Evolutionary conservation across 805 yeast genomes (phyloP).

Genomic region (Candida morakotiae): DNA sequence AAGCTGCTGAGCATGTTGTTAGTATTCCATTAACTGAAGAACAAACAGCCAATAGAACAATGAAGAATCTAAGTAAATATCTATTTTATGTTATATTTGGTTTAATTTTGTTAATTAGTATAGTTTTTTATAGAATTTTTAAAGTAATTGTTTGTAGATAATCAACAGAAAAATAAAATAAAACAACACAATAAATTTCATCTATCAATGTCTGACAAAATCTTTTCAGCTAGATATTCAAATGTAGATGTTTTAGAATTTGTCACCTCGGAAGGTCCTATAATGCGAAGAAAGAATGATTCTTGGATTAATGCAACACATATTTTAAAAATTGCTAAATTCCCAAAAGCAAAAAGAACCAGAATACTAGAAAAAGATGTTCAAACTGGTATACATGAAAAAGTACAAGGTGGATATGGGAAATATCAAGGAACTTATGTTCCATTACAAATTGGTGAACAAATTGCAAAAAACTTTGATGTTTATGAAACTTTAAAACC

Average conservation of each 20-base stretch:
- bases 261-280: conserved; percentile 64
- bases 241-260: conserved; percentile 69
- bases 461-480: conserved; percentile 36
- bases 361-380: conserved; percentile 62
- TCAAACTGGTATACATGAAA: conserved; percentile 61
- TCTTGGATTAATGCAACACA: conserved; percentile 72
- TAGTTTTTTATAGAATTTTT: conserved; percentile 26
- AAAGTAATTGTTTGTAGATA: conserved; percentile 13
- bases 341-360: conserved; percentile 61
- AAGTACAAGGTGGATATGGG: conserved; percentile 73
- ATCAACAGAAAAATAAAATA: neutral
- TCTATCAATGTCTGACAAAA: conserved; percentile 15
- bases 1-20: conserved; percentile 40
- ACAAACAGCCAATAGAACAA: conserved; percentile 11
- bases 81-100: conserved; percentile 19
- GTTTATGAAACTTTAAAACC: conserved; percentile 55
- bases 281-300: conserved; percentile 63
- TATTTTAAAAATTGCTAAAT: conserved; percentile 62
- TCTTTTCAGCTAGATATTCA: conserved; percentile 73
- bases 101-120: conserved; percentile 18
- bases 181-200: neutral
- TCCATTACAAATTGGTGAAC: conserved; percentile 38
- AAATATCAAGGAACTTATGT: conserved; percentile 54
- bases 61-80: conserved; percentile 21
- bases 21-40: conserved; percentile 38